Base-by-base conservation (phyloP, 768 basidiomycete genomes). In the Mycena leptocephala region DNA sequence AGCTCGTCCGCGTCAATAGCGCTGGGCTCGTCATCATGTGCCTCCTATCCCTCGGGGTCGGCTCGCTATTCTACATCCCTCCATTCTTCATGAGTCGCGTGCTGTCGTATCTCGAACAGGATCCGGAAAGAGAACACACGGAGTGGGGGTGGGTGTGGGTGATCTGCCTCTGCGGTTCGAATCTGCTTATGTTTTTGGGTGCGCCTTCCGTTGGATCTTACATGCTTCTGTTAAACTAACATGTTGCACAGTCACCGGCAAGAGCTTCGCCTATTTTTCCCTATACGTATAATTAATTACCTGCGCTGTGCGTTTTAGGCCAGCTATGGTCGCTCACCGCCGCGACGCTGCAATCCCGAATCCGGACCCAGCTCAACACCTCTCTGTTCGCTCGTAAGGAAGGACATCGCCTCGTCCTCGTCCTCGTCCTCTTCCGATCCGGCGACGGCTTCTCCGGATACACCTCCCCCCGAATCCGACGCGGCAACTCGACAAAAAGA, bases 161-260 rank as follows among this genome's bases (percentile, higher is more conserved):
- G 18, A 10, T 66, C 28, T 70, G 26, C 16, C 24, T 66, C 30
- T 41, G 65, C 32, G 24, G 41, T 0, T 48, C 59, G 18, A 63
- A 71, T 30, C 1, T 62, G 11, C 3, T 46, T 5, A 3, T 64
- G 16, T 90, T 89, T 20, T 88, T 89, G 55, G 88, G 89, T 89
- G 69, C 74, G 14, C 65, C 28, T 8, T n/a, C n/a, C n/a, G n/a
- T n/a, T n/a, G 24, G 24, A 16, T 11, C 39, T 11, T n/a, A 24
- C 18, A 5, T 8, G 7, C 33, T n/a, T 6, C 20, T 1, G 8
- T 8, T 8, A 13, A 37, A 30, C 58, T 61, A 28, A 30, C 28
- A 14, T 51, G n/a, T 26, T 69, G 58, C 79, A 96, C 97, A 0
- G 96, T 97, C 80, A 97, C 96, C 4, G 97, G 97, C 20, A 90